Base-by-base conservation (phyloP, 1,284 basidiomycete genomes). In the Cerioporus squamosus region DNA sequence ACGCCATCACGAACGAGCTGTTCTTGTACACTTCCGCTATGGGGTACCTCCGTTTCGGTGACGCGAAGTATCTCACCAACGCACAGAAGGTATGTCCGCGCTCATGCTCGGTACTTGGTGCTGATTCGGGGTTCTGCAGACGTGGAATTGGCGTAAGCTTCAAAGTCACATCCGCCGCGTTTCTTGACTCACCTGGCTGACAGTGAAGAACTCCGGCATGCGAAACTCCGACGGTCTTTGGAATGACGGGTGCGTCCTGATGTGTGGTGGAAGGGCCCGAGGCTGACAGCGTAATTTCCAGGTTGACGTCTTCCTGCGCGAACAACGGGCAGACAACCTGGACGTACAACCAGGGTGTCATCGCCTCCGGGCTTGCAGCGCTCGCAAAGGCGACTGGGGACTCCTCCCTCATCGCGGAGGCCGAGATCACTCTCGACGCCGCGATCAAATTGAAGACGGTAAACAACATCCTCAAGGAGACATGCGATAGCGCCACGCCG, bases 1-100 rank as follows among this genome's bases (percentile, higher is more conserved):
- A 84, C 57, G 81, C 83, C 6, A 79, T 85, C 56, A 85, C 83
- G 20, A 85, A 85, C 61, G 76, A 84, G 55, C 72, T 84, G 9
- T 85, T 82, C 71, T 72, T 85, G 20, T 70, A 78, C 42, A 74
- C 77, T 12, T 84, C 83, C 1, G 81, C 82, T 4, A 59, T 70
- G 39, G 81, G 78, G 12, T 83, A 79, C 66, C 61, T 78, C 44
- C 72, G 79, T 51, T 76, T 69, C 40, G 53, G 68, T 1, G 73
- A 75, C 24, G 63, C 71, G 24, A 68, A 70, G 0, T 81, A 80
- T 63, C 74, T 83, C 24, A 68, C 73, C 44, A 83, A 84, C 62
- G 83, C 82, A 0, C 64, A 75, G 18, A 78, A 77, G 69, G 80
- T 76, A n/a, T 42, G 64, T 33, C 39, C 8, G 22, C 20, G 9